Evolutionary conservation across 2,329 filamentous ascomycete species (phyloP).

Genomic region (Aspergillus ochraceoroseus): DNA sequence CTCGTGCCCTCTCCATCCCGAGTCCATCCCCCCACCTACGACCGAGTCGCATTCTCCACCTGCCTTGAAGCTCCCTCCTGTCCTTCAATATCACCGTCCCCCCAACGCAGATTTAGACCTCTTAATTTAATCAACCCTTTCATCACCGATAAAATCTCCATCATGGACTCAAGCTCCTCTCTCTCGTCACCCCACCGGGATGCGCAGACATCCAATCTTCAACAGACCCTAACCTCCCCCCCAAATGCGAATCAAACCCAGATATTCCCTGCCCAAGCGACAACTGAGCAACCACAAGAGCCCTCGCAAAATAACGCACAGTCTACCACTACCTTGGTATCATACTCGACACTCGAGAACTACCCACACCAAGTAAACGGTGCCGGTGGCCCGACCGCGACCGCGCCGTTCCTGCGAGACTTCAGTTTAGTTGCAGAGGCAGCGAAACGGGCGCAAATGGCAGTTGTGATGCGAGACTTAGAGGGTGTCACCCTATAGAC

Average conservation of each 20-base stretch:
- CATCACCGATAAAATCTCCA: no score
- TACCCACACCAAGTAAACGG: slow-evolving; percentile 28
- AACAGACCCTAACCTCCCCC: neutral
- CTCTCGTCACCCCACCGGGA: neutral
- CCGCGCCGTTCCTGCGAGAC: slow-evolving; percentile 66
- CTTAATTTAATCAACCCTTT: no score
- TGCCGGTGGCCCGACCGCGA: slow-evolving; percentile 39
- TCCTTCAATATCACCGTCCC: no score
- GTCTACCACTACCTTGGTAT: slow-evolving; percentile 8
- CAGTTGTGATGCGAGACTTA: slow-evolving; percentile 79
- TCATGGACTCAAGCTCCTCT: neutral
- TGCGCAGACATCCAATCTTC: neutral
- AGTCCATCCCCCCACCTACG: neutral
- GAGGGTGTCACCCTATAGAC: slow-evolving; percentile 44
- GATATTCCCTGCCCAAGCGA: neutral
- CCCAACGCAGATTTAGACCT: no score
- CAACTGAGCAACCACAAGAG: slow-evolving; percentile 1
- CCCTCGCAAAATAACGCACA: slow-evolving; percentile 1
- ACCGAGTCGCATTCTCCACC: no score
- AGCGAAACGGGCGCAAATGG: slow-evolving; percentile 87
- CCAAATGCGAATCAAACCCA: slow-evolving; percentile 5
- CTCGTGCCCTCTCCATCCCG: no score
- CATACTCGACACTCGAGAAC: slow-evolving; percentile 14
- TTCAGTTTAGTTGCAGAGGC: slow-evolving; percentile 86
- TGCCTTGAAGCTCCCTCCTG: no score